Percentiles rank a stretch among this genome's conserved stretches.
These are phyloP conservation scores for Colletotrichum higginsianum DNA, from an alignment of 2,329 filamentous ascomycete genomes.

Conservation along the genomic window DNA sequence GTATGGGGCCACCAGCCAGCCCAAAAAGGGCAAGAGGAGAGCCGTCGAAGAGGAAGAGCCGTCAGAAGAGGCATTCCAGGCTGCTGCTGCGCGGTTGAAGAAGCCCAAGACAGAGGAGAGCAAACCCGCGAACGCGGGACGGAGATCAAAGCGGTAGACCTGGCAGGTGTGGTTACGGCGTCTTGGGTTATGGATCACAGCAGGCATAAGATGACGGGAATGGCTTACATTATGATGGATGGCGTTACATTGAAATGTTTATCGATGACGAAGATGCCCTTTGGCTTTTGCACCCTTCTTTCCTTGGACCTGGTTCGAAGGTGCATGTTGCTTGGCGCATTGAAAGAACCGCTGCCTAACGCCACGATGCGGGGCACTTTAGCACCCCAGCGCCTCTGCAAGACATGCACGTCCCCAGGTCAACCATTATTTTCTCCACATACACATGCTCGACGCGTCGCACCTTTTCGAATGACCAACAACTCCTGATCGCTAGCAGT, in stretches of 20 bases:
- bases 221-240: constrained; percentile 29
- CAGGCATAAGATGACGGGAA: constrained; percentile 10
- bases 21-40: constrained; percentile 69
- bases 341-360: neutral
- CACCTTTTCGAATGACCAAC: neutral
- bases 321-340: neutral
- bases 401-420: constrained; percentile 30
- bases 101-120: constrained; percentile 50
- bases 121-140: constrained; percentile 22
- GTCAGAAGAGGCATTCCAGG: constrained; percentile 73
- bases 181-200: constrained; percentile 16
- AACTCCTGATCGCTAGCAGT: constrained; percentile 1
- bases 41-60: constrained; percentile 74
- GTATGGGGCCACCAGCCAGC: constrained; percentile 68
- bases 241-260: neutral
- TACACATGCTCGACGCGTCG: constrained; percentile 16
- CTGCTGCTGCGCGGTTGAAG: constrained; percentile 66
- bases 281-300: neutral
- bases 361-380: constrained; percentile 35
- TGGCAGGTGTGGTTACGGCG: constrained; percentile 19
- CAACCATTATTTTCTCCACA: constrained; percentile 21
- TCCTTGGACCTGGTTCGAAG: neutral
- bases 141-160: constrained; percentile 29
- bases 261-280: neutral
- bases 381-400: neutral